Percentiles rank a stretch among this genome's conserved stretches.
phyloP scores from a whole-genome alignment of 441 rosid species.

The Mallotus repandus region DNA sequence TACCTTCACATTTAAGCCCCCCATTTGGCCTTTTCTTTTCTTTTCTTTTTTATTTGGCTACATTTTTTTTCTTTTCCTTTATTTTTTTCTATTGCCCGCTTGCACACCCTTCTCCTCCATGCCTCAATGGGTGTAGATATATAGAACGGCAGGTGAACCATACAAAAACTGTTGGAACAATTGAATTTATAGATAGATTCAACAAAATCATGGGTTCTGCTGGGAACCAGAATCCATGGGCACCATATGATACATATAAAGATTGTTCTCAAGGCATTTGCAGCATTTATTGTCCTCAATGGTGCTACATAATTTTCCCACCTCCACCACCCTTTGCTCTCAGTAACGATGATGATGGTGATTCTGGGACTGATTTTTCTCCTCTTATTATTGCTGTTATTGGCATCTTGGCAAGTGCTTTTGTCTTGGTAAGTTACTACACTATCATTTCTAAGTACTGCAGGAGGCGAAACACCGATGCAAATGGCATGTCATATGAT shows the following conservation, averaged over 20 bases:
- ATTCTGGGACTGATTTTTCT: slow-evolving; percentile 44
- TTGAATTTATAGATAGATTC: not conserved
- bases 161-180: not conserved
- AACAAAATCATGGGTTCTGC: slow-evolving; percentile 48
- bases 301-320: slow-evolving; percentile 79
- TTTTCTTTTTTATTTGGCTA: not conserved
- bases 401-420: slow-evolving; percentile 66
- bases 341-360: not conserved
- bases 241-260: slow-evolving; percentile 52
- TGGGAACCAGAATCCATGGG: slow-evolving; percentile 59
- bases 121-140: not conserved
- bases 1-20: slow-evolving; percentile 31
- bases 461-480: slow-evolving; percentile 26
- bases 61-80: too few relatives aligned
- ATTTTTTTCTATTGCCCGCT: not conserved
- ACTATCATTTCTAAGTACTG: slow-evolving; percentile 67
- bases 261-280: slow-evolving; percentile 83
- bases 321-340: slow-evolving; percentile 62
- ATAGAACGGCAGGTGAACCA: not conserved
- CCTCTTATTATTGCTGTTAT: slow-evolving; percentile 79
- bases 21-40: too few relatives aligned
- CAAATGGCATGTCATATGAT: not conserved
- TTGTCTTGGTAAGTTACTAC: slow-evolving; percentile 69
- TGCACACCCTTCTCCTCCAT: not conserved
- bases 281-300: slow-evolving; percentile 76